Conservation (phyloP, 129 eudicot genomes). For the Kitagawia praeruptora region DNA sequence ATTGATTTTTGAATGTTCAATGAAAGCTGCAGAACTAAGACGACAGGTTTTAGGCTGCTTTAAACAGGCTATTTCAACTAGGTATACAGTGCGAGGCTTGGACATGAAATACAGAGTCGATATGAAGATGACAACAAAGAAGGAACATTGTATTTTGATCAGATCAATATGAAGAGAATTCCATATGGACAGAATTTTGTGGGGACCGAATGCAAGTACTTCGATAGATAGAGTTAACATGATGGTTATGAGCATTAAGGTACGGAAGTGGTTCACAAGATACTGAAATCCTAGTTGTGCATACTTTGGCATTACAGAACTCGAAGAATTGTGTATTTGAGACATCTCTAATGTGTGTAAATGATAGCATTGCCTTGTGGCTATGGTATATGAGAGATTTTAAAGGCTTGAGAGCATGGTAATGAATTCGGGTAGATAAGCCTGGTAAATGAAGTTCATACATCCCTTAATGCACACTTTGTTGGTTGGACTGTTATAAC, state of each 20-base stretch:
- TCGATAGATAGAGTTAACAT: not conserved
- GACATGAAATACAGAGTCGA: not conserved
- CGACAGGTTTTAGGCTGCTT: not conserved
- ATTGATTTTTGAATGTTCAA: slow-evolving; percentile 6
- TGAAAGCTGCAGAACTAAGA: not conserved
- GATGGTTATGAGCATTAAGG: not conserved
- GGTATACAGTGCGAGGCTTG: not conserved
- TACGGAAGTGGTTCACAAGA: not conserved
- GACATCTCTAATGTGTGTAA: not conserved
- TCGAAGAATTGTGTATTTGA: not conserved
- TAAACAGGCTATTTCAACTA: not conserved
- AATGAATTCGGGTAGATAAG: not conserved
- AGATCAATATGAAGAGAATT: not conserved
- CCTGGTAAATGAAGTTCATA: not conserved
- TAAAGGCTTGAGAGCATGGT: not conserved
- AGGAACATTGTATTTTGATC: not conserved
- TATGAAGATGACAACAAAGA: not conserved
- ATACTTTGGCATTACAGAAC: not conserved
- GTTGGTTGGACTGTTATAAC: not conserved
- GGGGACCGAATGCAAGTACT: not conserved
- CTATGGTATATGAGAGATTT: not conserved
- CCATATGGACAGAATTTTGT: not conserved
- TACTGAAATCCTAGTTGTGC: not conserved
- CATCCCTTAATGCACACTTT: not conserved
- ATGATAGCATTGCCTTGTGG: not conserved